phyloP scores from a whole-genome alignment of 495 filamentous ascomycete species.

The Daldinia bambusicola region DNA sequence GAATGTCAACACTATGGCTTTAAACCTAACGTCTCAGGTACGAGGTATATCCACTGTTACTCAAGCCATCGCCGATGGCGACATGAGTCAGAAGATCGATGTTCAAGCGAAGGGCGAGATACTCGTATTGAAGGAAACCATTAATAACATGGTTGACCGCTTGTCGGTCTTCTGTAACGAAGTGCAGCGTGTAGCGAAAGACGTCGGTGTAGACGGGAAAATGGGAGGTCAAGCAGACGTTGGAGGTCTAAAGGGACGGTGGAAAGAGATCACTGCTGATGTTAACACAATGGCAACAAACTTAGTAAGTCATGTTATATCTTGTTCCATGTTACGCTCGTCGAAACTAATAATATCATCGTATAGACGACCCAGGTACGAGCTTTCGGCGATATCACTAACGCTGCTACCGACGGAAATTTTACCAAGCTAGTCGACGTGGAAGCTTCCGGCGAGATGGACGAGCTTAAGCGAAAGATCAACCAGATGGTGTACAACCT shows the following conservation, averaged over 20 bases:
- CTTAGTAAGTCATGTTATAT: conserved; percentile 57
- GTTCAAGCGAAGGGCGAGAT: conserved; percentile 97
- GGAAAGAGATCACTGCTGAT: conserved; percentile 98
- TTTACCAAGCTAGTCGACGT: conserved; percentile 98
- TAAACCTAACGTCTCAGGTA: conserved; percentile 89
- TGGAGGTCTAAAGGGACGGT: conserved; percentile 89
- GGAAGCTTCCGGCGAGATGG: conserved; percentile 98
- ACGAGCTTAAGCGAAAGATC: conserved; percentile 98
- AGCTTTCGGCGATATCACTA: conserved; percentile 97
- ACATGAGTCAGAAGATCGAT: conserved; percentile 95
- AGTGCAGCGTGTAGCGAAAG: conserved; percentile 93
- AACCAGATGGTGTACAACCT: conserved; percentile 99
- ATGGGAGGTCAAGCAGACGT: conserved; percentile 99
- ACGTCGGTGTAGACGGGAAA: conserved; percentile 98
- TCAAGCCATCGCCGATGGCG: conserved; percentile 91
- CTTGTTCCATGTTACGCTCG: neutral
- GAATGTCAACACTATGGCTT: conserved; percentile 94
- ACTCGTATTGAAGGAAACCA: conserved; percentile 91
- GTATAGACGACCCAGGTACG: conserved; percentile 88
- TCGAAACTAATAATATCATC: conserved; percentile 17
- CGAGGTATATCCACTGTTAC: conserved; percentile 97
- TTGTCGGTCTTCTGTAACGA: conserved; percentile 97
- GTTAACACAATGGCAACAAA: conserved; percentile 99
- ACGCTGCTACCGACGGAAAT: conserved; percentile 94
- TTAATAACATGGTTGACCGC: conserved; percentile 99